Evolutionary conservation across 192 early-diverging fungal genomes (phyloP).

Genomic region (Lobulomyces angularis): DNA sequence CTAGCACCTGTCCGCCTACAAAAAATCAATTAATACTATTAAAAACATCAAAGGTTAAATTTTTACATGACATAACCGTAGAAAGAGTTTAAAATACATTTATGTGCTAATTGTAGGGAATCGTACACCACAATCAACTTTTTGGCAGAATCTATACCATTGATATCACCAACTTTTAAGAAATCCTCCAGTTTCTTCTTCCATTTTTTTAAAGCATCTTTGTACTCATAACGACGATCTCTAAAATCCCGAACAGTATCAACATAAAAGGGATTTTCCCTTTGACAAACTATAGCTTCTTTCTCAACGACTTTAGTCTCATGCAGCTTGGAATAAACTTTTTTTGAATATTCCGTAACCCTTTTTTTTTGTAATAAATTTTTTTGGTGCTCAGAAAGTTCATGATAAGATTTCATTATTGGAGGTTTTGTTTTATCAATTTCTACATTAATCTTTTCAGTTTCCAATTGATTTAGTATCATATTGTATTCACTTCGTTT

Average conservation of each 20-base stretch:
- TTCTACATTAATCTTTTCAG: conserved; percentile 56
- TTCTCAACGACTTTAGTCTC: conserved; percentile 72
- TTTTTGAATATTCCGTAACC: conserved; percentile 71
- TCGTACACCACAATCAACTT: conserved; percentile 93
- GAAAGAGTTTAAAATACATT: conserved; percentile 65
- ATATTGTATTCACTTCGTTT: conserved; percentile 81
- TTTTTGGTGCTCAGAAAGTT: conserved; percentile 56
- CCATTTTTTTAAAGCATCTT: conserved; percentile 81
- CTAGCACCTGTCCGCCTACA: conserved; percentile 97
- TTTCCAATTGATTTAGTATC: conserved; percentile 74
- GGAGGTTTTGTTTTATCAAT: conserved; percentile 16
- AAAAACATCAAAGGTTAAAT: conserved; percentile 6
- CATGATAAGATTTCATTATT: conserved; percentile 47
- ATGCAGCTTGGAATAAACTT: conserved; percentile 72
- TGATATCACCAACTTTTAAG: conserved; percentile 41
- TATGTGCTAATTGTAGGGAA: conserved; percentile 95
- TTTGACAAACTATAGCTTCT: conserved; percentile 87
- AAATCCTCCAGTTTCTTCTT: conserved; percentile 76
- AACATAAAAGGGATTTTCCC: conserved; percentile 97
- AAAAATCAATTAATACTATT: conserved; percentile 49
- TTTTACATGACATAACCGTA: not conserved
- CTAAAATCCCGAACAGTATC: conserved; percentile 93
- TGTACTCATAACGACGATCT: conserved; percentile 97
- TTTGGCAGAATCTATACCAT: conserved; percentile 65
- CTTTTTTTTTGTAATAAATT: conserved; percentile 60